phyloP scores from a whole-genome alignment of 768 basidiomycete species.

The Hemileccinum impolitum region DNA sequence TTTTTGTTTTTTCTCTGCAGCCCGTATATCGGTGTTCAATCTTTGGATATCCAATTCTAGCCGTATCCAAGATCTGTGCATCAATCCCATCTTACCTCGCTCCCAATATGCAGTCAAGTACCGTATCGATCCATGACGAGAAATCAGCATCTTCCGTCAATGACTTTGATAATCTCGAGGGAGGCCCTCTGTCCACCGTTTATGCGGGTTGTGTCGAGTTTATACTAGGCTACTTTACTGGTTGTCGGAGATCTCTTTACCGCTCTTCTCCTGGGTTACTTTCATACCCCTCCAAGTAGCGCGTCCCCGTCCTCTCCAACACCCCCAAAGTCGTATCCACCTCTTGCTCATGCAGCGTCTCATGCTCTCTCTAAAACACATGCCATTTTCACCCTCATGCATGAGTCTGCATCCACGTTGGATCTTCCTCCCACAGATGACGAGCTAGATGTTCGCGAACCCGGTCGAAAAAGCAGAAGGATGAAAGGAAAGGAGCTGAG shows the following conservation, averaged over 20 bases:
- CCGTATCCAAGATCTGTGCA: constrained; percentile 53
- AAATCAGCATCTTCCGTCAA: constrained; percentile 54
- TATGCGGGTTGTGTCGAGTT: constrained; percentile 72
- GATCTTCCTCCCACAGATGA: constrained; percentile 69
- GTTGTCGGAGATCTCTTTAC: constrained; percentile 96
- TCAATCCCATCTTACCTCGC: constrained; percentile 48
- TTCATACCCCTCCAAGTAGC: constrained; percentile 32
- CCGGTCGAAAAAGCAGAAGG: constrained; percentile 61
- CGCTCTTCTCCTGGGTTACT: constrained; percentile 84
- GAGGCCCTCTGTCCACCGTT: constrained; percentile 39
- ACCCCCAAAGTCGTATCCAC: constrained; percentile 8
- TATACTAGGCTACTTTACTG: constrained; percentile 90
- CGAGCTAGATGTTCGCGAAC: constrained; percentile 63
- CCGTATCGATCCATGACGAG: constrained; percentile 17
- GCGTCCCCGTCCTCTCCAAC: neutral
- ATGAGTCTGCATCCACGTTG: constrained; percentile 44
- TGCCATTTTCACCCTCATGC: constrained; percentile 60
- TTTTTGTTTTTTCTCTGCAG: too few species aligned
- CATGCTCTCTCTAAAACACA: constrained; percentile 73
- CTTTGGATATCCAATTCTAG: neutral
- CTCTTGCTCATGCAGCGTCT: constrained; percentile 47
- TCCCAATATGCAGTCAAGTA: constrained; percentile 15
- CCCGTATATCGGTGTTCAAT: neutral
- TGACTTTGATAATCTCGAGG: constrained; percentile 13
- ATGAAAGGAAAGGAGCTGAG: constrained; percentile 87